Conservation (phyloP, 495 filamentous ascomycete genomes). For the Penicillium manginii region DNA sequence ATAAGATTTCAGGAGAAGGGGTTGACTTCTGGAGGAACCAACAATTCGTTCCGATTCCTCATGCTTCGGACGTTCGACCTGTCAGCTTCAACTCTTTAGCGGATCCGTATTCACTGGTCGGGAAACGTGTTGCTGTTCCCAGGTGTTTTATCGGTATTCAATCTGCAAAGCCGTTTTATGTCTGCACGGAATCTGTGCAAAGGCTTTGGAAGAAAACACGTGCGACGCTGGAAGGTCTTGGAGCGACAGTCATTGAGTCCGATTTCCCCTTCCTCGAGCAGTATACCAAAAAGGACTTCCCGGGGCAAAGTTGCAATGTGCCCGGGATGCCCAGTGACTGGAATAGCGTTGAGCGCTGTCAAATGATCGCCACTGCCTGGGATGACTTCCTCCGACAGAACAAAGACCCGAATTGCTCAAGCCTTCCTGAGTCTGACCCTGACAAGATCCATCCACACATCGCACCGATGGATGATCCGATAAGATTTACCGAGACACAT, state of each 20-base stretch:
- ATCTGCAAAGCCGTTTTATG: slow-evolving; percentile 7
- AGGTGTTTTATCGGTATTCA: slow-evolving; percentile 5
- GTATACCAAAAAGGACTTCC: slow-evolving; percentile 9
- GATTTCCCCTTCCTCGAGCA: slow-evolving; percentile 12
- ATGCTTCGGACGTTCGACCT: slow-evolving; percentile 9
- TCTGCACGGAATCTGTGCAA: slow-evolving; percentile 6
- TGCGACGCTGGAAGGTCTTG: slow-evolving; percentile 3
- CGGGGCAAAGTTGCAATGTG: slow-evolving; percentile 8
- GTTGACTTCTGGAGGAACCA: slow-evolving; percentile 22
- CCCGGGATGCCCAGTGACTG: background rate
- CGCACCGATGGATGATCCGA: slow-evolving; percentile 2
- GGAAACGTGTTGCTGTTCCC: slow-evolving; percentile 11
- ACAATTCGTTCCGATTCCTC: slow-evolving; percentile 15
- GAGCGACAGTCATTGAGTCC: slow-evolving; percentile 6
- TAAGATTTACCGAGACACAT: slow-evolving; percentile 1
- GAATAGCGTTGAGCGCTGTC: slow-evolving; percentile 11
- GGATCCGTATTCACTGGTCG: slow-evolving; percentile 4
- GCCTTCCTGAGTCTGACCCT: slow-evolving; percentile 4
- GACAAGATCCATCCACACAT: slow-evolving; percentile 12
- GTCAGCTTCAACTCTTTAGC: background rate
- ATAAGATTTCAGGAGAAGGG: background rate
- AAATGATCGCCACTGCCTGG: slow-evolving; percentile 21
- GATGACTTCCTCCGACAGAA: slow-evolving; percentile 21
- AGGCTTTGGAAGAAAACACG: slow-evolving; percentile 6
- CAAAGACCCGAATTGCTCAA: slow-evolving; percentile 4